Base-by-base conservation (phyloP, 768 basidiomycete genomes). In the Phanerodontia chrysosporium region DNA sequence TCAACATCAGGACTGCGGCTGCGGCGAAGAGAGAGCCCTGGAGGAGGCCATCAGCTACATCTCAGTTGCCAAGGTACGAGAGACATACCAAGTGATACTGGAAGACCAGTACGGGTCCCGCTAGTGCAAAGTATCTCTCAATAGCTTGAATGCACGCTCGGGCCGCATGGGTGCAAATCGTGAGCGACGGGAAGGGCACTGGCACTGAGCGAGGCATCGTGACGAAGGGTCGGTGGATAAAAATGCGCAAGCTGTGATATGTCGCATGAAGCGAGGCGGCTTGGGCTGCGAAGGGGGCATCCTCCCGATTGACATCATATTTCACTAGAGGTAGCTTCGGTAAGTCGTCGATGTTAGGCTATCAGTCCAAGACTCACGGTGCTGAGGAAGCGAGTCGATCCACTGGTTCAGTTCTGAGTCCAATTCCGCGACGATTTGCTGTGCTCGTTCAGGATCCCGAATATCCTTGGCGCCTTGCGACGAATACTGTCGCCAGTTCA, bases 101-200 rank as follows among this genome's bases (percentile, higher is more conserved):
- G 51, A 27, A 51, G 57, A 25, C 27, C 12, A 45, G 39, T 5
- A 21, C 14, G 10, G 36, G 14, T n/a, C 44, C 25, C 30, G 45
- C 63, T 63, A 6, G 69, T 58, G 66, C 59, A 18, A 13, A 57
- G 52, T 82, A 78, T 1, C 82, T 73, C 63, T 92, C 89, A 18
- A 89, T 69, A 28, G 94, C 80, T 66, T 87, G 89, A 42, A 81
- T 83, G 60, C 83, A 87, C 1, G 88, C 89, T 8, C 90, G 78
- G 1, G 92, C 89, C 0, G 92, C 85, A 60, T 92, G 93, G 21
- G 87, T 84, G 69, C 91, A 93, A 54, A 94, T 92, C 0, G 89
- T 88, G 29, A 93, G 75, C 0, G 90, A 86, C 67, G 74, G 84
- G 65, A 85, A 81, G 0, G 77, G 74, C 36, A 82, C 66, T 1